Evolutionary conservation across 179 eudicot genomes (phyloP).

Genomic region (Drosera spatulata): DNA sequence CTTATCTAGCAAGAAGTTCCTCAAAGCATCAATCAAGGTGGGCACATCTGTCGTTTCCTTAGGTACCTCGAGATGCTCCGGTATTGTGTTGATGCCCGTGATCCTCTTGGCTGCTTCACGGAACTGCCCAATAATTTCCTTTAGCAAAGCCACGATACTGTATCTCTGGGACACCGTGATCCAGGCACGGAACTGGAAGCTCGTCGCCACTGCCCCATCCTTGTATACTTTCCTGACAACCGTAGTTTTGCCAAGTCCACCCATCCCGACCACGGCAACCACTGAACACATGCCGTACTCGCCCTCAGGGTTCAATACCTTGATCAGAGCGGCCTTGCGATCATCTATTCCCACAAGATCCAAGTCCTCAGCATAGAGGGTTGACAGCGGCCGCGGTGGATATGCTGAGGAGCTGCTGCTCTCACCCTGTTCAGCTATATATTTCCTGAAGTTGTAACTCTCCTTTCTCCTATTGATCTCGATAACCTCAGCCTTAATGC

Average conservation of each 20-base stretch:
- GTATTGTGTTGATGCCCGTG: constrained; percentile 1
- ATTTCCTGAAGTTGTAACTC: constrained; percentile 1
- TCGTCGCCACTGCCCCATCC: not conserved
- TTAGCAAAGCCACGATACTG: constrained; percentile 3
- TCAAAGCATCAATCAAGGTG: too few species aligned
- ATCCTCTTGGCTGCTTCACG: constrained; percentile 1
- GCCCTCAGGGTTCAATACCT: not conserved
- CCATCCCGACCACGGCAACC: constrained; percentile 10
- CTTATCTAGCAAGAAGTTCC: too few species aligned
- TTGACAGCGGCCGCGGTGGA: not conserved
- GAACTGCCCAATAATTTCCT: too few species aligned
- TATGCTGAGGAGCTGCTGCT: constrained; percentile 1
- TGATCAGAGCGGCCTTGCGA: not conserved
- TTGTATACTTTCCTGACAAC: constrained; percentile 4
- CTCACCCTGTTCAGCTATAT: not conserved
- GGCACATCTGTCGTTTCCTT: too few species aligned
- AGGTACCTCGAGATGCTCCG: not conserved
- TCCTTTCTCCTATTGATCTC: constrained; percentile 4
- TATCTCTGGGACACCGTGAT: constrained; percentile 5
- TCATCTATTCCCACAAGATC: constrained; percentile 8
- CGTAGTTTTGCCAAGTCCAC: constrained; percentile 1
- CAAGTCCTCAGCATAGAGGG: constrained; percentile 5
- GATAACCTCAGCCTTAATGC: not conserved
- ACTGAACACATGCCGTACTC: constrained; percentile 1
- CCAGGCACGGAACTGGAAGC: constrained; percentile 10